Conservation (phyloP, 768 basidiomycete genomes). For the Thelephora ganbajun region DNA sequence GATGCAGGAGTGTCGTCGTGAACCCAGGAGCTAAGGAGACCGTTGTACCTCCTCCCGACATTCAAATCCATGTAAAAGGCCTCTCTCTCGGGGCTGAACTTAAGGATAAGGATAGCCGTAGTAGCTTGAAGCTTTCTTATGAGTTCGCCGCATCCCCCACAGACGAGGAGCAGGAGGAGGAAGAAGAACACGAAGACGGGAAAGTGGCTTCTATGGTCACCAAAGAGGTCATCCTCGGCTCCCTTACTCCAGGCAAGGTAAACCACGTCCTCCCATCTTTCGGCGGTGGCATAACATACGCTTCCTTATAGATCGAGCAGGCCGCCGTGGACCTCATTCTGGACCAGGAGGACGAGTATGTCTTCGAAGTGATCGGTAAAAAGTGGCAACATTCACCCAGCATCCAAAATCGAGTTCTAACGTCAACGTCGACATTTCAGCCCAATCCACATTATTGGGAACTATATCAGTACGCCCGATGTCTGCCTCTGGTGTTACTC, state of each 20-base stretch:
- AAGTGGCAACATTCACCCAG: slow-evolving; percentile 37
- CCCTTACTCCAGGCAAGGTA: slow-evolving; percentile 75
- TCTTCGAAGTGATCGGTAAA: slow-evolving; percentile 64
- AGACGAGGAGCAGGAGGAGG: slow-evolving; percentile 31
- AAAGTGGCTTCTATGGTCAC: slow-evolving; percentile 16
- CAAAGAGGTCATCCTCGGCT: slow-evolving; percentile 40
- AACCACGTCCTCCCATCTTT: slow-evolving; percentile 7
- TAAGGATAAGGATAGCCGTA: slow-evolving; percentile 41
- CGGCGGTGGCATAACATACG: not conserved
- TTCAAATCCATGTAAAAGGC: slow-evolving; percentile 59
- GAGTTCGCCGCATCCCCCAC: slow-evolving; percentile 20
- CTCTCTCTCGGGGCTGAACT: slow-evolving; percentile 67
- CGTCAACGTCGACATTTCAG: slow-evolving; percentile 19
- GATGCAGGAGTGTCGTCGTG: slow-evolving; percentile 45
- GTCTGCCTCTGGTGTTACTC: not conserved
- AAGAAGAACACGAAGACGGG: slow-evolving; percentile 26
- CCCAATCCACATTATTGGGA: slow-evolving; percentile 67
- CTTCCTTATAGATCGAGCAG: slow-evolving; percentile 56
- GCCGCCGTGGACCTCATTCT: slow-evolving; percentile 56
- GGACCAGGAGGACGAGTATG: slow-evolving; percentile 47
- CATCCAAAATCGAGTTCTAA: slow-evolving; percentile 5
- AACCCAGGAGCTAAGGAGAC: slow-evolving; percentile 42
- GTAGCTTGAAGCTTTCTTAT: slow-evolving; percentile 56
- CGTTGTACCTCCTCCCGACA: slow-evolving; percentile 47
- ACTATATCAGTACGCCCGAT: slow-evolving; percentile 55